Evolutionary conservation across 768 basidiomycete species (phyloP), one percentile per base, ranked within the genome.

Genomic region (Infundibulicybe gibba): DNA sequence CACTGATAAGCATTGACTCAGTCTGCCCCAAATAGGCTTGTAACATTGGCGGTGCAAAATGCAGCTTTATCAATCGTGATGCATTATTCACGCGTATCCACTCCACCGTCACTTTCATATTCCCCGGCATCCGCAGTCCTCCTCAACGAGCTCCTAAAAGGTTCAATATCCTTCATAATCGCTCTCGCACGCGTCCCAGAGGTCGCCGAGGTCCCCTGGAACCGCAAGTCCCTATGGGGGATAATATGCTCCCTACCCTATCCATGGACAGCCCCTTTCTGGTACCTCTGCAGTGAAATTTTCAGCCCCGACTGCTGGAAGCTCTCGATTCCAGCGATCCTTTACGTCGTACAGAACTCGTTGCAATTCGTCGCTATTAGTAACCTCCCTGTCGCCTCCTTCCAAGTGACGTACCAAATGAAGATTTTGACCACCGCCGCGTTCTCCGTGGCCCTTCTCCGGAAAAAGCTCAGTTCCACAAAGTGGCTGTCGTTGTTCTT

Each of bases 401-500:
- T 97, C 71, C 95, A 98, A 64, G 93, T 97, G 52, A 90, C 90
- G 8, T 95, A 97, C 64, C 94, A 97, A 68, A 94, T 97, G 94
- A 97, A 97, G 67, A 97, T 97, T 62, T 77, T 97, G 47, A 97
- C 94, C 41, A 97, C 94, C 13, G 94, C 93, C 16, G 91, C 87
- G 43, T 94, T 94, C 64, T 91, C 90, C 38, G 92, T 95, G 45
- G 66, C 80, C 2, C 76, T 97, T 50, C 79, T 95, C 13, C 83
- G 92, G 35, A 89, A 76, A 60, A 79, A 76, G 57, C 72, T 98
- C 34, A 75, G 76, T 25, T 66, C 76, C 0, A 75, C 75, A 2
- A 94, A 97, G 61, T 98, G 97, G 95, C 63, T 91, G 15, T 80
- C 92, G 0, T 71, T 98, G 9, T 76, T 93, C 63, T 83, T 93